Conservation (phyloP, 2,329 filamentous ascomycete species). For the Pleurostoma richardsiae region DNA sequence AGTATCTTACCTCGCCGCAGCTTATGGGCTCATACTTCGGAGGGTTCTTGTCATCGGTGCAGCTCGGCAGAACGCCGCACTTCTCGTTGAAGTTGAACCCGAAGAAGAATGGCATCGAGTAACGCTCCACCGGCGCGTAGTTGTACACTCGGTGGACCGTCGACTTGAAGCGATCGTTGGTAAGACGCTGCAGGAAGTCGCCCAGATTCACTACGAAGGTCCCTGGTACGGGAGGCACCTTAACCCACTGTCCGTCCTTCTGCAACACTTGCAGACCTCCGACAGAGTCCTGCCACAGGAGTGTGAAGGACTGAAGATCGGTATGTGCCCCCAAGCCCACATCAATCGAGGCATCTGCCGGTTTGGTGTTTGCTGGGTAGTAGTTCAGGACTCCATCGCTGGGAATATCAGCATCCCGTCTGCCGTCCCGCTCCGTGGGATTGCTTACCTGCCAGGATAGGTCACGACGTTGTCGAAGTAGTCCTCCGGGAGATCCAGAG, state of each 20-base stretch:
- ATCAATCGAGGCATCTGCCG: slow-evolving; percentile 20
- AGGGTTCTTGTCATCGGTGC: slow-evolving; percentile 37
- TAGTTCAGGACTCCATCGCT: slow-evolving; percentile 11
- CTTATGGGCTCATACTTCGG: slow-evolving; percentile 46
- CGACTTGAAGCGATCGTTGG: slow-evolving; percentile 40
- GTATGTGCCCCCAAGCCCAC: slow-evolving; percentile 40
- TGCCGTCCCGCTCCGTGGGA: not conserved
- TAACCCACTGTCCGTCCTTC: slow-evolving; percentile 37
- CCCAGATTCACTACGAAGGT: slow-evolving; percentile 48
- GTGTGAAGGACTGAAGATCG: slow-evolving; percentile 41
- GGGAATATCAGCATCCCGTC: slow-evolving; percentile 3
- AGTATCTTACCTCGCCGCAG: slow-evolving; percentile 31
- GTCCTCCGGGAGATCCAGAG: slow-evolving; percentile 11
- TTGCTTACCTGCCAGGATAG: slow-evolving; percentile 8
- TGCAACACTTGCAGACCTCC: slow-evolving; percentile 36
- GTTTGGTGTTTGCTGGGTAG: slow-evolving; percentile 9
- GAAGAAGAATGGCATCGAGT: slow-evolving; percentile 53
- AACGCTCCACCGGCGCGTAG: slow-evolving; percentile 31
- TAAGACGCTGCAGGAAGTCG: slow-evolving; percentile 45
- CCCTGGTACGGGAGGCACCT: slow-evolving; percentile 32
- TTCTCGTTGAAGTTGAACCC: slow-evolving; percentile 47
- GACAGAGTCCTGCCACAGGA: slow-evolving; percentile 39
- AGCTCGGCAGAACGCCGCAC: slow-evolving; percentile 41
- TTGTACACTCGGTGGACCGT: slow-evolving; percentile 47
- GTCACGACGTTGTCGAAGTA: slow-evolving; percentile 13